These are phyloP conservation scores for Polyplosphaeria fusca DNA, from an alignment of 495 filamentous ascomycete species.

Conservation along the genomic window DNA sequence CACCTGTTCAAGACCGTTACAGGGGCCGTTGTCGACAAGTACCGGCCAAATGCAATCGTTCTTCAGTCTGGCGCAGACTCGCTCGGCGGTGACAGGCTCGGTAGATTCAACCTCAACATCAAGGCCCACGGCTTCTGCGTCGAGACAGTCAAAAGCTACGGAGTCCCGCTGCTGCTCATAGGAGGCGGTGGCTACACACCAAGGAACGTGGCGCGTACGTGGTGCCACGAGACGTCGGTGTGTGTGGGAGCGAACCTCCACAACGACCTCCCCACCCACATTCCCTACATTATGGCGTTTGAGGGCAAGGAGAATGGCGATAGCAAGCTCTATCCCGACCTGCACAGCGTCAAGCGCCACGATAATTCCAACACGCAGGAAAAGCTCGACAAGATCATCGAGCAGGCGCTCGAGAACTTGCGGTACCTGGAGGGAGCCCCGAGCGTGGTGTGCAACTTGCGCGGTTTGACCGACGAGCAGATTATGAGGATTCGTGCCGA, in stretches of 20 bases:
- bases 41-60: conserved; percentile 82
- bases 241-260: conserved; percentile 61
- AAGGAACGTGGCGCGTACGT: conserved; percentile 90
- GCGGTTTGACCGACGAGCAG: conserved; percentile 72
- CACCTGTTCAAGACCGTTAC: conserved; percentile 80
- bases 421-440: conserved; percentile 80
- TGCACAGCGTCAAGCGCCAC: conserved; percentile 57
- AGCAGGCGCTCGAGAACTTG: conserved; percentile 77
- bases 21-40: conserved; percentile 67
- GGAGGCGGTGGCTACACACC: conserved; percentile 98
- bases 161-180: conserved; percentile 78
- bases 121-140: conserved; percentile 90
- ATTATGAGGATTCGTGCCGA: conserved; percentile 64
- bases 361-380: conserved; percentile 76
- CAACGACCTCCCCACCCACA: conserved; percentile 38
- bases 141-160: conserved; percentile 73
- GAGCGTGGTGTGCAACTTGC: conserved; percentile 75
- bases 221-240: conserved; percentile 93
- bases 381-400: conserved; percentile 70
- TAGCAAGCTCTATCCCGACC: conserved; percentile 63
- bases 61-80: conserved; percentile 96
- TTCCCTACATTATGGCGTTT: conserved; percentile 43
- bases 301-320: conserved; percentile 48
- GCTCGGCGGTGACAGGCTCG: conserved; percentile 86
- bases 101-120: conserved; percentile 95